Base-by-base conservation (phyloP, 2,329 filamentous ascomycete species). In the Penicillium carneum region DNA sequence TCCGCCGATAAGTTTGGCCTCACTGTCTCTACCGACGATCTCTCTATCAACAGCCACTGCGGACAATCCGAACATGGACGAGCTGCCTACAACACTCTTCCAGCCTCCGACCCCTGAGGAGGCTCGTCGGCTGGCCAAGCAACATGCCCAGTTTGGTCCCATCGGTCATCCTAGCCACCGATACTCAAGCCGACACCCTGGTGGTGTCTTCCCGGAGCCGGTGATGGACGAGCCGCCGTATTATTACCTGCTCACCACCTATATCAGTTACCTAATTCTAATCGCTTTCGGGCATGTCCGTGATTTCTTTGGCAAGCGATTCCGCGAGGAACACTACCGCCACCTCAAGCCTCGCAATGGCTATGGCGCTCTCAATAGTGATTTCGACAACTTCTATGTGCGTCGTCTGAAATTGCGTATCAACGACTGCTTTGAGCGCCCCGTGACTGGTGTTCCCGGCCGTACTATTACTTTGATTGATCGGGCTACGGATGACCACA, bases 311-410 rank as follows among this genome's bases (percentile, higher is more conserved):
- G 94, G 95, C 77, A 97, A 98, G 84, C 88, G 91, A 64, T 97
- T 99, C 80, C 90, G 90, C 75, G 87, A 93, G 77, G 87, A 91
- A 75, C 90, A 92, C 72, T 98, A 98, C 79, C 88, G 87, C 74
- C 90, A 95, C 71, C 83, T 98, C 72, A 90, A 90, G 75, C 86
- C 90, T 39, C 86, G 87, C 67, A 92, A 97, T 75, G 95, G 95
- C 64, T 98, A 97, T 74, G 95, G 94, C 11, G 93, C 95, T 2
- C 84, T 99, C 67, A 98, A 97, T 79, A 96, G 93, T 72, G 95
- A 99, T 79, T 99, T 99, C 75, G 95, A 99, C 83, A 98, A 94
- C 79, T 99, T 99, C 79, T 99, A 99, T 80, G 92, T 94, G 59
- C 88, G 95, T 59, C 86, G 95, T 63, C 80, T 99, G 74, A 98